phyloP scores from a whole-genome alignment of 192 early-diverging fungal genomes.

The Umbelopsis isabellina region DNA sequence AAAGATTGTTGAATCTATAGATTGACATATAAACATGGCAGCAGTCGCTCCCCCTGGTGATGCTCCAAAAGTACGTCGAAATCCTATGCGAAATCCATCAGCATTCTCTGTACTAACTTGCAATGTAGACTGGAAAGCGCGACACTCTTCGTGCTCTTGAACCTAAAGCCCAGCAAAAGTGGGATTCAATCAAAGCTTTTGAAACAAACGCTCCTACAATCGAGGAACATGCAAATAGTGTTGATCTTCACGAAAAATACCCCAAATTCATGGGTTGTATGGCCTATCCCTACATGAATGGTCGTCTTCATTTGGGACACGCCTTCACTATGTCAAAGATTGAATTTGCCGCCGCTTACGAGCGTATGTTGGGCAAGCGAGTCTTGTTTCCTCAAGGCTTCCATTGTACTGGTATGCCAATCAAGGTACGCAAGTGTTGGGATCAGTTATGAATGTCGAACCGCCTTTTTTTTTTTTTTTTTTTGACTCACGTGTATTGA shows the following conservation, averaged over 20 bases:
- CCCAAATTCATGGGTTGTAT: conserved; percentile 96
- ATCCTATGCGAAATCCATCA: background rate
- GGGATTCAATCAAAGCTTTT: conserved; percentile 79
- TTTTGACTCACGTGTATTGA: background rate
- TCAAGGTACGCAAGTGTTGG: conserved; percentile 66
- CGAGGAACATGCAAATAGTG: conserved; percentile 51
- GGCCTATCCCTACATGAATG: conserved; percentile 98
- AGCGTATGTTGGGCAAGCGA: conserved; percentile 90
- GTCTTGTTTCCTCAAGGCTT: conserved; percentile 96
- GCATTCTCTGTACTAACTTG: background rate
- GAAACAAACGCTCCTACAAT: conserved; percentile 86
- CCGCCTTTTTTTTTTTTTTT: too few relatives aligned
- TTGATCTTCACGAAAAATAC: conserved; percentile 60
- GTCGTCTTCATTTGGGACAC: conserved; percentile 92
- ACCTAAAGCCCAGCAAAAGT: conserved; percentile 71
- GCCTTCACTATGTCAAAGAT: conserved; percentile 95
- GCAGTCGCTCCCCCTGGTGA: background rate
- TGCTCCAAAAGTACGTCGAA: conserved; percentile 12
- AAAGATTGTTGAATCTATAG: background rate
- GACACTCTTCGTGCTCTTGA: conserved; percentile 80
- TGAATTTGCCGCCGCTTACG: conserved; percentile 95
- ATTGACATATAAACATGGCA: conserved; percentile 6
- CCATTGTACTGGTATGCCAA: conserved; percentile 99
- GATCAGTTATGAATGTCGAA: background rate
- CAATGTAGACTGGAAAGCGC: conserved; percentile 69